These are phyloP conservation scores for Lepidopterella palustris DNA, from an alignment of 495 filamentous ascomycete genomes.

Conservation along the genomic window DNA sequence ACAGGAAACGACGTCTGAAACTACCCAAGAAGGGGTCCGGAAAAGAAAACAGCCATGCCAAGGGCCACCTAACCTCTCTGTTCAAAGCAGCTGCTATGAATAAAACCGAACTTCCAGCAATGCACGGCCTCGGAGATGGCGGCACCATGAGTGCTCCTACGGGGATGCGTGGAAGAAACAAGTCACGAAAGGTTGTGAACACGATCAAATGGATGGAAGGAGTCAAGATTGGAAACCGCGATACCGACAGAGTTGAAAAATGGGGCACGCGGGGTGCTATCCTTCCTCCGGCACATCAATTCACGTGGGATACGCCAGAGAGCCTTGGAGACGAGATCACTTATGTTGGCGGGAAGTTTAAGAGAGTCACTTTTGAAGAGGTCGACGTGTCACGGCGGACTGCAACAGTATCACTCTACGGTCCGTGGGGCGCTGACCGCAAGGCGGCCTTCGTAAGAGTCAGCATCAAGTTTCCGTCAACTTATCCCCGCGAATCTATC, in stretches of 20 bases:
- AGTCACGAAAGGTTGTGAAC: slow-evolving; percentile 54
- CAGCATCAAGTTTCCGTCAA: slow-evolving; percentile 68
- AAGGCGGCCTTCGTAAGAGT: slow-evolving; percentile 70
- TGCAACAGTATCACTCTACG: slow-evolving; percentile 69
- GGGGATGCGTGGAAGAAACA: slow-evolving; percentile 59
- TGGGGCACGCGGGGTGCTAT: slow-evolving; percentile 6
- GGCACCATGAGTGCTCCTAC: slow-evolving; percentile 47
- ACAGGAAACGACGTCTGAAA: not conserved
- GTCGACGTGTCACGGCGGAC: slow-evolving; percentile 71
- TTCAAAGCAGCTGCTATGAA: not conserved
- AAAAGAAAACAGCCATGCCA: not conserved
- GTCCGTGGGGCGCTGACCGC: slow-evolving; percentile 74
- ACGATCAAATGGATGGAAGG: slow-evolving; percentile 91
- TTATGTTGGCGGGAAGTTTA: slow-evolving; percentile 71
- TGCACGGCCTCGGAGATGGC: slow-evolving; percentile 6
- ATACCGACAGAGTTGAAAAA: not conserved
- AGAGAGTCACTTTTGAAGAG: slow-evolving; percentile 80
- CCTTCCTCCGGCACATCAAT: slow-evolving; percentile 25
- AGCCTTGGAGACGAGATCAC: slow-evolving; percentile 82
- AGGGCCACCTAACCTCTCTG: slow-evolving; percentile 4
- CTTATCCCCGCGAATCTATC: slow-evolving; percentile 63
- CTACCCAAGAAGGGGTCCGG: not conserved
- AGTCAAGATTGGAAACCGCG: slow-evolving; percentile 67
- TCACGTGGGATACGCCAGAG: slow-evolving; percentile 69
- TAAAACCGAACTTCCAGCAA: not conserved